Conservation (phyloP, 73 alveolate genomes). For the Paramecium sonneborni region DNA sequence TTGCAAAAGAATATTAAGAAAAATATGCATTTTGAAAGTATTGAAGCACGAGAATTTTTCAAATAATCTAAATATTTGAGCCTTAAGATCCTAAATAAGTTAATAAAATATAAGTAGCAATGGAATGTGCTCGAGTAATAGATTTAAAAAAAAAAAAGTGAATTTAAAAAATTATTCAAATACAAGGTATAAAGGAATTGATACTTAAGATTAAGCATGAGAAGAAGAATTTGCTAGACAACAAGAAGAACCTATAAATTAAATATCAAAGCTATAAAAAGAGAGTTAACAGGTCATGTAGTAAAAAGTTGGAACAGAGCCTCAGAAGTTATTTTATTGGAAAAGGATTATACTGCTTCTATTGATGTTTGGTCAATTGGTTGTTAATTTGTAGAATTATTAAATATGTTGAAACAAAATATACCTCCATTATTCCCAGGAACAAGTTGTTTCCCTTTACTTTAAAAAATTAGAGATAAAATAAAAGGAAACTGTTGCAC, state of each 20-base stretch:
- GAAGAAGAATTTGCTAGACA: slow-evolving; percentile 28
- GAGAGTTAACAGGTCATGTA: slow-evolving; percentile 95
- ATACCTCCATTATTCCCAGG: slow-evolving; percentile 99
- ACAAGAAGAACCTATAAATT: slow-evolving; percentile 17
- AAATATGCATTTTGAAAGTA: slow-evolving; percentile 76
- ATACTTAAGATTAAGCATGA: slow-evolving; percentile 31
- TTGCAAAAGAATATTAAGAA: slow-evolving; percentile 92
- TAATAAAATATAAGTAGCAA: slow-evolving; percentile 75
- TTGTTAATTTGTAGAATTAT: slow-evolving; percentile 95
- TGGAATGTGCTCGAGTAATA: slow-evolving; percentile 74
- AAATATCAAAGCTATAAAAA: slow-evolving; percentile 67
- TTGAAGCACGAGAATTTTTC: slow-evolving; percentile 79
- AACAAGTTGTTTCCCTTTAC: slow-evolving; percentile 96
- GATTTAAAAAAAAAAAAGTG: slow-evolving; percentile 54
- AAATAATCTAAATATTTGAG: slow-evolving; percentile 74
- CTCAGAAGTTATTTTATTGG: slow-evolving; percentile 97
- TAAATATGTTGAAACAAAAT: slow-evolving; percentile 96
- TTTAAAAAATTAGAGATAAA: slow-evolving; percentile 58
- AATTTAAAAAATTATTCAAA: slow-evolving; percentile 83
- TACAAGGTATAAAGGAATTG: slow-evolving; percentile 72
- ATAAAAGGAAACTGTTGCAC: slow-evolving; percentile 64
- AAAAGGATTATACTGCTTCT: slow-evolving; percentile 94
- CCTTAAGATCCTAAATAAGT: slow-evolving; percentile 75
- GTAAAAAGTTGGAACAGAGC: slow-evolving; percentile 99
- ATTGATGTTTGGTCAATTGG: slow-evolving; percentile 98